A percentile compares a stretch with the other conserved stretches of the same genome.
Conservation (phyloP, 2,329 filamentous ascomycete species). For the Xylaria sp. region DNA sequence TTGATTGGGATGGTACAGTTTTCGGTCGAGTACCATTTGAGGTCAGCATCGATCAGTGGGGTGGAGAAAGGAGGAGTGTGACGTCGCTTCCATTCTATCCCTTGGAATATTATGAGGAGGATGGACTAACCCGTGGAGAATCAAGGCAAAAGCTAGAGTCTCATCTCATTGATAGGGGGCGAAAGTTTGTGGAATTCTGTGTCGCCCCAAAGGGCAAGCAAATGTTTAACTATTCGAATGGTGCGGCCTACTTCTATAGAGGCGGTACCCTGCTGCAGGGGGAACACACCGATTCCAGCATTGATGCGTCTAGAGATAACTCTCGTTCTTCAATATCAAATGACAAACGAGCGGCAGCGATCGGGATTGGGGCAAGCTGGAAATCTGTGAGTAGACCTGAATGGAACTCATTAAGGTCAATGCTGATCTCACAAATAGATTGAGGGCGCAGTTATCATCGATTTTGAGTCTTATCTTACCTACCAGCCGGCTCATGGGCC, state of each 20-base stretch:
- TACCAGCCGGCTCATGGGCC: slow-evolving; percentile 5
- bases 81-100: slow-evolving; percentile 15
- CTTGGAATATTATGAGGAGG: slow-evolving; percentile 3
- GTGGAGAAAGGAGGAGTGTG: slow-evolving; percentile 6
- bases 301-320: not conserved
- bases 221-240: slow-evolving; percentile 17
- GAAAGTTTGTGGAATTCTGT: not conserved
- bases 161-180: slow-evolving; percentile 4
- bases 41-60: not conserved
- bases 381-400: slow-evolving; percentile 3
- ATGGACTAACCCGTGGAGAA: not conserved
- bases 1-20: slow-evolving; percentile 2
- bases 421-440: slow-evolving; percentile 6
- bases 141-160: slow-evolving; percentile 3
- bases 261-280: slow-evolving; percentile 6
- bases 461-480: slow-evolving; percentile 13
- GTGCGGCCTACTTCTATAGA: slow-evolving; percentile 12
- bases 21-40: slow-evolving; percentile 8
- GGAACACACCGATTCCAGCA: not conserved
- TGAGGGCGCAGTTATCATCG: slow-evolving; percentile 13
- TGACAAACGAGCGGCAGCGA: not conserved
- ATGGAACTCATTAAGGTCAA: not conserved
- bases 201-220: slow-evolving; percentile 9
- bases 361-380: slow-evolving; percentile 2
- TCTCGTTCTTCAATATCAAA: slow-evolving; percentile 1